Evolutionary conservation across 805 yeast species (phyloP).

Genomic region (Saturnispora hagleri): DNA sequence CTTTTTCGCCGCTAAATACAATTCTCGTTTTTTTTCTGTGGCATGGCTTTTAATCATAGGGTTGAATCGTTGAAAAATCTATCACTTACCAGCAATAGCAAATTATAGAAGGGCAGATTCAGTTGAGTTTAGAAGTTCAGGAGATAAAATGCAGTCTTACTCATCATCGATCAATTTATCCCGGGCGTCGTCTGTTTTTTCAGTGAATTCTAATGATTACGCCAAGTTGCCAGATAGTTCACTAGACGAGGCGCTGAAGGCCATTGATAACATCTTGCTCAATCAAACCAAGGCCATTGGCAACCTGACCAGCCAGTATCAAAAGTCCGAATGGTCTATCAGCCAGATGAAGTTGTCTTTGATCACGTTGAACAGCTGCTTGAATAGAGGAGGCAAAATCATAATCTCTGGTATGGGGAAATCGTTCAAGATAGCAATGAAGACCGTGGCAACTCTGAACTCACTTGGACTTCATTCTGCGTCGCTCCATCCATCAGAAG

Average conservation of each 20-base stretch:
- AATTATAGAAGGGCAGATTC: neutral
- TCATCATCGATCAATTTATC: conserved; percentile 15
- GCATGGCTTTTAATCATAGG: neutral
- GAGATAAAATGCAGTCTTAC: conserved; percentile 3
- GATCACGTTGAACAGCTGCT: conserved; percentile 33
- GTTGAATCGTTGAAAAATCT: neutral
- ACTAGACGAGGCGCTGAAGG: conserved; percentile 19
- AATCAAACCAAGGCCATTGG: conserved; percentile 40
- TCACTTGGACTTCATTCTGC: conserved; percentile 66
- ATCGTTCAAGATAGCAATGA: conserved; percentile 68
- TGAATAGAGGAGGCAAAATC: conserved; percentile 52
- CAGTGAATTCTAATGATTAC: conserved; percentile 13
- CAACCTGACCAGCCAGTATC: conserved; percentile 37
- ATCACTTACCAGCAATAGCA: neutral
- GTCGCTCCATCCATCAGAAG: conserved; percentile 73
- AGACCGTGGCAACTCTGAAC: conserved; percentile 73
- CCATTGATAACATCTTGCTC: conserved; percentile 34
- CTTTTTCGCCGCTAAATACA: neutral
- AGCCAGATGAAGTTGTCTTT: conserved; percentile 36
- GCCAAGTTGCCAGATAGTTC: conserved; percentile 14
- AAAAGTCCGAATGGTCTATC: conserved; percentile 36
- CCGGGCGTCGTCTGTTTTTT: conserved; percentile 21
- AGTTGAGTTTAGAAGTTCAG: neutral
- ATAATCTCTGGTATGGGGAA: conserved; percentile 81
- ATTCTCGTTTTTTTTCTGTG: neutral